phyloP scores from a whole-genome alignment of 257 asterid genomes.

The Linderniella brevidens region DNA sequence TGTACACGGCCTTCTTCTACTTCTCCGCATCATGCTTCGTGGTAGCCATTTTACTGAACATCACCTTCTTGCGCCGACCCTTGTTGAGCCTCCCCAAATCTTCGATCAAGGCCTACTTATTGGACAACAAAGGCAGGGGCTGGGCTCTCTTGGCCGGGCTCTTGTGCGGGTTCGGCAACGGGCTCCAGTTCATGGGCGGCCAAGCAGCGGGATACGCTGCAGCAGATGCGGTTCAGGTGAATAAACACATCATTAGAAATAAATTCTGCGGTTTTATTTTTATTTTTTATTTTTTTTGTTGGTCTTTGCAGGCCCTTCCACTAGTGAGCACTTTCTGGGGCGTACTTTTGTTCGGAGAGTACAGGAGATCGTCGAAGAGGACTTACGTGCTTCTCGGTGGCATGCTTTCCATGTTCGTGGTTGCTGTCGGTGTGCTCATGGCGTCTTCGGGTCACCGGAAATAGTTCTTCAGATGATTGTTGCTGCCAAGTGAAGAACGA shows the following conservation, averaged over 20 bases:
- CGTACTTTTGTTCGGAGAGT: constrained; percentile 58
- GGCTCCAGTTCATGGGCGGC: constrained; percentile 98
- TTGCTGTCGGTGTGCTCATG: constrained; percentile 80
- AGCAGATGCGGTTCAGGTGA: constrained; percentile 96
- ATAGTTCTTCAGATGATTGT: too few species aligned
- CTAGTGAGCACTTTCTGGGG: constrained; percentile 97
- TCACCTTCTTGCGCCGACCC: constrained; percentile 59
- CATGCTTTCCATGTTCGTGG: constrained; percentile 67
- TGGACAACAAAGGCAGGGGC: constrained; percentile 79
- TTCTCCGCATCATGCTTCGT: constrained; percentile 70
- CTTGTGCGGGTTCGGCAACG: constrained; percentile 86
- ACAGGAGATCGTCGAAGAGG: constrained; percentile 59
- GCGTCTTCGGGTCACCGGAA: constrained; percentile 75
- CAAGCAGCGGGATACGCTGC: constrained; percentile 99
- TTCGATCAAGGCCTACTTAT: constrained; percentile 49
- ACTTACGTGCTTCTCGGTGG: constrained; percentile 44
- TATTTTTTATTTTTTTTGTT: too few species aligned
- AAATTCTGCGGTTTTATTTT: background rate
- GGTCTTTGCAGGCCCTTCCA: constrained; percentile 60
- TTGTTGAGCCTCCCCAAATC: constrained; percentile 57
- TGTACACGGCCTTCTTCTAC: constrained; percentile 84
- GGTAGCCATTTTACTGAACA: constrained; percentile 50
- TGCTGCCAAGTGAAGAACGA: too few species aligned
- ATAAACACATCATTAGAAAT: background rate
- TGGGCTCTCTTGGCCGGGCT: constrained; percentile 90